A percentile compares a stretch with the other conserved stretches of the same genome.
Conservation (phyloP, 805 yeast species). For the Hagleromyces aurorensis region DNA sequence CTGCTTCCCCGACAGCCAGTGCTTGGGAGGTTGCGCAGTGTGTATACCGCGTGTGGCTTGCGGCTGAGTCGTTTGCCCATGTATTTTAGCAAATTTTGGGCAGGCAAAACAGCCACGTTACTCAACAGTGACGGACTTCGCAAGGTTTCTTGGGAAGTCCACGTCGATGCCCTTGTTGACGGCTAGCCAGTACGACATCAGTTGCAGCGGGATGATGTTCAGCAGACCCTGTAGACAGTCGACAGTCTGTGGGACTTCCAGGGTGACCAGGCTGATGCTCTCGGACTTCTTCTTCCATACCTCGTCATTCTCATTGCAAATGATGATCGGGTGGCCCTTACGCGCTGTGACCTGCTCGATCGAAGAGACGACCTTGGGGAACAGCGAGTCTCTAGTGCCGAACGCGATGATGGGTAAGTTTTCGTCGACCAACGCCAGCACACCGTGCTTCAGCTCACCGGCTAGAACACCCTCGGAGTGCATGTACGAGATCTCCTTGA, state of each 20-base stretch:
- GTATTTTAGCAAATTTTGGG: too few species aligned
- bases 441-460: conserved; percentile 98
- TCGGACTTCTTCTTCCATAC: conserved; percentile 41
- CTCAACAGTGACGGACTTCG: conserved; percentile 97
- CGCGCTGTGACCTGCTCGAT: conserved; percentile 96
- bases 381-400: conserved; percentile 92
- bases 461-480: conserved; percentile 99
- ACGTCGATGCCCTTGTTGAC: conserved; percentile 92
- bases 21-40: too few species aligned
- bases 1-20: too few species aligned
- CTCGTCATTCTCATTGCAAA: conserved; percentile 76
- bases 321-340: conserved; percentile 91
- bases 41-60: too few species aligned
- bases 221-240: conserved; percentile 96
- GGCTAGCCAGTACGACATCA: conserved; percentile 96
- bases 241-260: conserved; percentile 91
- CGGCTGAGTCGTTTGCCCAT: too few species aligned
- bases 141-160: conserved; percentile 97
- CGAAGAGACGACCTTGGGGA: conserved; percentile 93
- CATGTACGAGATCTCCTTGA: conserved; percentile 96
- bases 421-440: conserved; percentile 91
- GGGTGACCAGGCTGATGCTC: conserved; percentile 45
- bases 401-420: conserved; percentile 89
- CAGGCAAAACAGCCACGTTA: too few species aligned
- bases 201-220: conserved; percentile 89